Conservation (phyloP, 768 basidiomycete species). For the Kondoa malvinella region DNA sequence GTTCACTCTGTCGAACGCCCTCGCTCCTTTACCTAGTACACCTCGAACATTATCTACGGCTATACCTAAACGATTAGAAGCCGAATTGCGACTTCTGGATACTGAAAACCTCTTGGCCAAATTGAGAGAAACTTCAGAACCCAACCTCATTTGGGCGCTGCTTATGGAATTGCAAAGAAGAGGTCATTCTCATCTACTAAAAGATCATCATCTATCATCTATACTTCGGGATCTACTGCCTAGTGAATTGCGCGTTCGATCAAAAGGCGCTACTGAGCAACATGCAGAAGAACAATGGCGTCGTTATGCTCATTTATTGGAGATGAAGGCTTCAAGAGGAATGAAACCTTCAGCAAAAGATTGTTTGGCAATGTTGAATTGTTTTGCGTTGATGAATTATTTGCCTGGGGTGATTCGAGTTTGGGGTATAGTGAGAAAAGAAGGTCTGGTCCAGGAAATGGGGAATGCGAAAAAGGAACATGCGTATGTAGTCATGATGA, state of each 20-base stretch:
- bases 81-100: neutral
- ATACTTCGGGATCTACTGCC: neutral
- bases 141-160: neutral
- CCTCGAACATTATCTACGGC: neutral
- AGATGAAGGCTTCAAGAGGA: neutral
- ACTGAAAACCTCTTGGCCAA: neutral
- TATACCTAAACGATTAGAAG: neutral
- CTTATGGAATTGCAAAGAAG: neutral
- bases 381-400: neutral
- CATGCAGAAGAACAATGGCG: neutral
- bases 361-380: neutral
- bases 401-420: neutral
- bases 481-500: neutral
- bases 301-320: neutral
- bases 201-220: neutral
- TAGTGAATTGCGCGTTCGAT: neutral
- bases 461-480: neutral
- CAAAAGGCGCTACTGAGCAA: neutral
- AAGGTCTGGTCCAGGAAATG: neutral
- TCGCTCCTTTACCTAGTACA: neutral
- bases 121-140: neutral
- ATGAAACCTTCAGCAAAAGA: neutral
- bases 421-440: neutral
- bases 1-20: neutral
- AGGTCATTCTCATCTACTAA: neutral